These are phyloP conservation scores for Mortierella sp. DNA, from an alignment of 371 early-diverging fungal genomes.

Conservation along the genomic window DNA sequence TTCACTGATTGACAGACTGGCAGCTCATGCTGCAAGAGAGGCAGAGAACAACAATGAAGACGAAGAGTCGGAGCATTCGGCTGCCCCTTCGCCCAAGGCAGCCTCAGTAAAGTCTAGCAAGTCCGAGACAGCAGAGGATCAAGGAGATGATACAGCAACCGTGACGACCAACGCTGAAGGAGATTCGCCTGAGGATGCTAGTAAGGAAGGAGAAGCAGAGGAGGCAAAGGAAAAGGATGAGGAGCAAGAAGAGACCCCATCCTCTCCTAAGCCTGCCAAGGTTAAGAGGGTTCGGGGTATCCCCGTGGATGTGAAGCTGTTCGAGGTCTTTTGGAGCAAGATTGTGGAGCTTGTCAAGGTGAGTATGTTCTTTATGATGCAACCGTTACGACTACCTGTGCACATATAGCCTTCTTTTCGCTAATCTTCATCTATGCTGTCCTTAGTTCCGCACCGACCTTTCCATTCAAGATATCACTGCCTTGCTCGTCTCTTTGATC, in stretches of 20 bases:
- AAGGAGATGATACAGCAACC: slow-evolving; percentile 37
- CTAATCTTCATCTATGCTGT: background rate
- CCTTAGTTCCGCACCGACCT: slow-evolving; percentile 88
- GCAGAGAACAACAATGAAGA: slow-evolving; percentile 58
- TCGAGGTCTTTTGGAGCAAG: slow-evolving; percentile 95
- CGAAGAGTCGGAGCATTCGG: slow-evolving; percentile 41
- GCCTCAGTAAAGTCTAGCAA: slow-evolving; percentile 38
- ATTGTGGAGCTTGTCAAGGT: slow-evolving; percentile 91
- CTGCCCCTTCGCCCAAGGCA: slow-evolving; percentile 51
- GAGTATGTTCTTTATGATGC: slow-evolving; percentile 3
- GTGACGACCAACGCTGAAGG: slow-evolving; percentile 27
- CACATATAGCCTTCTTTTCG: background rate
- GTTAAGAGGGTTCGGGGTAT: slow-evolving; percentile 70
- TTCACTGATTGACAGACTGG: slow-evolving; percentile 90
- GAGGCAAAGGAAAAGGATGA: slow-evolving; percentile 41
- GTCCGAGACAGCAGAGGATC: slow-evolving; percentile 35
- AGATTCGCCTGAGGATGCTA: slow-evolving; percentile 22
- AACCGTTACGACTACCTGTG: background rate
- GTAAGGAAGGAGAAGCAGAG: slow-evolving; percentile 37
- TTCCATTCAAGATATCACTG: slow-evolving; percentile 88
- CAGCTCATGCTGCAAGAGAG: slow-evolving; percentile 82
- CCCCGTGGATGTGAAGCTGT: slow-evolving; percentile 86
- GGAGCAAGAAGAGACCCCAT: slow-evolving; percentile 45
- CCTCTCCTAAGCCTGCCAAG: slow-evolving; percentile 38
- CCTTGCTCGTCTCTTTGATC: slow-evolving; percentile 85